Evolutionary conservation across 345 rosid genomes (phyloP).

Genomic region (Punica granatum): DNA sequence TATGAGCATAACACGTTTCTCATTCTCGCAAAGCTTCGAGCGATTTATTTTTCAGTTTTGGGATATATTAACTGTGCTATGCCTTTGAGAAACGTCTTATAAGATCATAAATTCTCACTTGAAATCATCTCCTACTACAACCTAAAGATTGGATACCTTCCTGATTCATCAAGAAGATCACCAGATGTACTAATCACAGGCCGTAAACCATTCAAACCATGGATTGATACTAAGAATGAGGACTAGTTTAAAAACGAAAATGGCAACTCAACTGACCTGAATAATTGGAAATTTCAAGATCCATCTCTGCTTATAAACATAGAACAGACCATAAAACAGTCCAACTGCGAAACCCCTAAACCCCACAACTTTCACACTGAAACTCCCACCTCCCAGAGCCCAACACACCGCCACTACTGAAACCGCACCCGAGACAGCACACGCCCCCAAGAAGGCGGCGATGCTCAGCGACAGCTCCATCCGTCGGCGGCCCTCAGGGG

Average conservation of each 20-base stretch:
- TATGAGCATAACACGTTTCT: neutral
- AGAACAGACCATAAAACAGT: constrained; percentile 44
- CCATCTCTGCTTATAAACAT: constrained; percentile 55
- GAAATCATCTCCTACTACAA: neutral
- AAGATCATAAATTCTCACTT: neutral
- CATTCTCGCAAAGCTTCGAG: neutral
- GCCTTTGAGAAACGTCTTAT: neutral
- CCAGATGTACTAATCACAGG: neutral
- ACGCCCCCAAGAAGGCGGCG: constrained; percentile 34
- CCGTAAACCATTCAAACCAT: neutral
- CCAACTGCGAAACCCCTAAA: constrained; percentile 71
- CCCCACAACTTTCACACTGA: constrained; percentile 25
- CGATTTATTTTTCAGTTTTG: neutral
- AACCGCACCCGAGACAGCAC: constrained; percentile 26
- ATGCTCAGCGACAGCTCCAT: constrained; percentile 37
- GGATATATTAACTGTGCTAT: neutral
- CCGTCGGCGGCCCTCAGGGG: constrained; percentile 39
- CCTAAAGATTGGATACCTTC: neutral
- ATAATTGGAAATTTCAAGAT: constrained; percentile 76
- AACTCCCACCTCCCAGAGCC: constrained; percentile 11
- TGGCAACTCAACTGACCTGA: constrained; percentile 42
- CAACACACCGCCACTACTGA: constrained; percentile 13
- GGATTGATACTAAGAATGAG: constrained; percentile 1
- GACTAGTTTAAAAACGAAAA: neutral
- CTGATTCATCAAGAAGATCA: neutral